These are phyloP conservation scores for Balansia obtecta DNA, from an alignment of 2,329 filamentous ascomycete genomes.

Conservation along the genomic window DNA sequence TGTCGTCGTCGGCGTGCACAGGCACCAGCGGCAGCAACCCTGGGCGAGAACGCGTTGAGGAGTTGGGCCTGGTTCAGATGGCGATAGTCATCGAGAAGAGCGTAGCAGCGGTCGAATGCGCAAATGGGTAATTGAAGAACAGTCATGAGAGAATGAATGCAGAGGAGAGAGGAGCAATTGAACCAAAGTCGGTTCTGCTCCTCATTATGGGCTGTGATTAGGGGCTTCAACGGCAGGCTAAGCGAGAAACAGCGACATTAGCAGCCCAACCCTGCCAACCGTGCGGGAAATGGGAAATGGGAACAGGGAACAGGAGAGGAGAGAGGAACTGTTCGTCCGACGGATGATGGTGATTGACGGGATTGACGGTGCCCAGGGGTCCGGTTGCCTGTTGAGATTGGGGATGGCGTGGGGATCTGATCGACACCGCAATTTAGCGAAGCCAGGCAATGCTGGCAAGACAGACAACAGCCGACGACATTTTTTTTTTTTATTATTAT, in stretches of 20 bases:
- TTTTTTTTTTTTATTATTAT: too few relatives aligned
- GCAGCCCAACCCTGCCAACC: background rate
- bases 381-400: background rate
- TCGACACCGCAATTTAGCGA: background rate
- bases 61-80: slow-evolving; percentile 26
- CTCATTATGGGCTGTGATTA: slow-evolving; percentile 4
- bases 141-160: slow-evolving; percentile 28
- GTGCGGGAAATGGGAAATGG: too few relatives aligned
- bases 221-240: background rate
- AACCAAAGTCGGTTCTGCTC: slow-evolving; percentile 8
- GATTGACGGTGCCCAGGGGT: background rate
- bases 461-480: background rate
- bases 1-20: slow-evolving; percentile 25
- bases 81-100: slow-evolving; percentile 31
- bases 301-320: background rate
- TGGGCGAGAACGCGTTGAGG: slow-evolving; percentile 30
- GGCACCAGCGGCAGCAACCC: slow-evolving; percentile 28
- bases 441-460: background rate
- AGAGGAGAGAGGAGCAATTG: slow-evolving; percentile 12
- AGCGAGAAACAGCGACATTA: background rate
- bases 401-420: background rate
- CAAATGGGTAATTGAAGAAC: slow-evolving; percentile 34
- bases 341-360: background rate
- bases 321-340: background rate
- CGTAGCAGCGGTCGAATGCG: slow-evolving; percentile 32